phyloP scores from a whole-genome alignment of 805 yeast species.

The Teunomyces funiuensis region DNA sequence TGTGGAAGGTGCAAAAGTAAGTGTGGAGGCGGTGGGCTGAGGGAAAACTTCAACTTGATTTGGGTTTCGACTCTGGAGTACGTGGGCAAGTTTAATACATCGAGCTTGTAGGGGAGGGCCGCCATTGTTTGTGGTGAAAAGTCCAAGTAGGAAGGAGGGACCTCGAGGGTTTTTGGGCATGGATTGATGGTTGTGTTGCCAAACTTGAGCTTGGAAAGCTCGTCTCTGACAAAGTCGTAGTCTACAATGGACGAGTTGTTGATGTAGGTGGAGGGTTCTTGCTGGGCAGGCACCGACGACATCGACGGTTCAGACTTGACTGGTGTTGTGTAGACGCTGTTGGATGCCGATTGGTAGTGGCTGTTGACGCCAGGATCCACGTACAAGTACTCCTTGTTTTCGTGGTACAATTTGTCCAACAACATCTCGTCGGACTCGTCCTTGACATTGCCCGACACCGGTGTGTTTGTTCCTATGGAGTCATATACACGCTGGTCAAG shows the following conservation, averaged over 20 bases:
- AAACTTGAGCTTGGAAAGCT: conserved; percentile 52
- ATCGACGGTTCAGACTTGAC: conserved; percentile 6
- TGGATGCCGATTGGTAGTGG: conserved; percentile 3
- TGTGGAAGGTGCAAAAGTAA: conserved; percentile 76
- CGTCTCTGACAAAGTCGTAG: conserved; percentile 48
- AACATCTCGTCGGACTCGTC: conserved; percentile 13
- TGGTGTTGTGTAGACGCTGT: conserved; percentile 22
- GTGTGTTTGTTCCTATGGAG: conserved; percentile 20
- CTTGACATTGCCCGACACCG: conserved; percentile 15
- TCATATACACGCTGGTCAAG: conserved; percentile 54
- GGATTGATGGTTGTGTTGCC: conserved; percentile 45
- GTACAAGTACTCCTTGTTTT: conserved; percentile 20
- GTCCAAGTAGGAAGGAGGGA: conserved; percentile 36
- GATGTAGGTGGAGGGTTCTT: not conserved
- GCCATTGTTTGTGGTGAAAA: conserved; percentile 36
- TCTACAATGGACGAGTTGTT: conserved; percentile 17
- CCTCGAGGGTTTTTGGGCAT: conserved; percentile 30
- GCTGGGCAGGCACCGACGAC: not conserved
- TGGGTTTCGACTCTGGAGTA: conserved; percentile 95
- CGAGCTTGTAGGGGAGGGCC: conserved; percentile 48
- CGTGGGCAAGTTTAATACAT: conserved; percentile 65
- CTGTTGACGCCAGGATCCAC: conserved; percentile 17
- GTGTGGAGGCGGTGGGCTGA: conserved; percentile 78
- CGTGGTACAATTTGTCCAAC: conserved; percentile 17
- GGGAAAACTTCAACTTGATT: conserved; percentile 67